phyloP scores from a whole-genome alignment of 257 asterid genomes.

The Thymus mandschuricus region DNA sequence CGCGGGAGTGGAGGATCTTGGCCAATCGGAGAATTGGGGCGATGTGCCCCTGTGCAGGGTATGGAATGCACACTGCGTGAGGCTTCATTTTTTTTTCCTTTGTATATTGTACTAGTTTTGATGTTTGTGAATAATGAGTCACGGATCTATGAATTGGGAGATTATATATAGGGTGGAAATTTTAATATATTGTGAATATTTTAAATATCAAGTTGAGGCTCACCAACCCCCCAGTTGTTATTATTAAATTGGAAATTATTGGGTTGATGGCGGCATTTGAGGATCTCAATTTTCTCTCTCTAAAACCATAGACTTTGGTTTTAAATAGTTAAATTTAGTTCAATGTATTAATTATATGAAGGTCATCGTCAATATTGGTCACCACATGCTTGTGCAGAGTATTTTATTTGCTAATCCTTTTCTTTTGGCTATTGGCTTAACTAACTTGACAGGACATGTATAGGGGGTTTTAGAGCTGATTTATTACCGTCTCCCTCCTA shows the following conservation, averaged over 20 bases:
- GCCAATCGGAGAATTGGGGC: slow-evolving; percentile 64
- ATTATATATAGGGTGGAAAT: slow-evolving; percentile 15
- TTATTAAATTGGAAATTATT: not conserved
- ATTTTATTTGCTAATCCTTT: not conserved
- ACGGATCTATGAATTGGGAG: not conserved
- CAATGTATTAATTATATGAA: not conserved
- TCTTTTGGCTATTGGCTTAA: not conserved
- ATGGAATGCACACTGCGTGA: slow-evolving; percentile 63
- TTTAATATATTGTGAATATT: not conserved
- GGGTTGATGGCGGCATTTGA: not conserved
- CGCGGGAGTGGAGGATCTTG: slow-evolving; percentile 54
- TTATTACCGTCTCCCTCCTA: too few species aligned
- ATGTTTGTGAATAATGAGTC: not conserved
- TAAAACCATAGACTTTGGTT: not conserved
- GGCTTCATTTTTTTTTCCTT: slow-evolving; percentile 41
- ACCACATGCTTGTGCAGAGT: not conserved
- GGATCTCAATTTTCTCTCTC: slow-evolving; percentile 4
- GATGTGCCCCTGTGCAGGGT: slow-evolving; percentile 78
- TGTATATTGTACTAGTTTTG: not conserved
- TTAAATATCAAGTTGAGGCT: not conserved
- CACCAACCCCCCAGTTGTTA: not conserved
- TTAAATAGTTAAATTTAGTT: too few species aligned
- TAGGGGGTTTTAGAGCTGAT: too few species aligned
- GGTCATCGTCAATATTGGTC: not conserved
- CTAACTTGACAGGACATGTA: not conserved